Evolutionary conservation across 192 early-diverging fungal genomes (phyloP).

Genomic region (Powellomyces hirtus): DNA sequence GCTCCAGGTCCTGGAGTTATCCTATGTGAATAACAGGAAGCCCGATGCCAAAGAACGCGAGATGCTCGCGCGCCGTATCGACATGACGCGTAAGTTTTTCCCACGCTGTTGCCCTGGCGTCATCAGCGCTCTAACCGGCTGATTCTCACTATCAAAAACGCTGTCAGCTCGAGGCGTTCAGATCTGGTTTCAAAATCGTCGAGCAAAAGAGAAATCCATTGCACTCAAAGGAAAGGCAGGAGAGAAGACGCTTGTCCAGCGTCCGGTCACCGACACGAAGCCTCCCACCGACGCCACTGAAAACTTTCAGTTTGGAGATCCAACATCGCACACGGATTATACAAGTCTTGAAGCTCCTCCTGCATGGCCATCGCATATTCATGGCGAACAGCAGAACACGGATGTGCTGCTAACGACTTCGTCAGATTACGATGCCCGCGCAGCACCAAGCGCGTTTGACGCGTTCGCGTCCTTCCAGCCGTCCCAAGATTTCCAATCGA

Average conservation of each 20-base stretch:
- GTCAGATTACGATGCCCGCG: background rate
- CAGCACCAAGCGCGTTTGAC: background rate
- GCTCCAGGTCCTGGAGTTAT: conserved; percentile 67
- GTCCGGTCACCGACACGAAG: background rate
- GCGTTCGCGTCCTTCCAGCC: no score
- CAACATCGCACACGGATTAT: background rate
- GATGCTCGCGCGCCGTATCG: conserved; percentile 71
- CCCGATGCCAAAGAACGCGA: conserved; percentile 80
- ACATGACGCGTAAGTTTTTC: conserved; percentile 70
- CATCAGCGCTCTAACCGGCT: no score
- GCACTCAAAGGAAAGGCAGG: background rate
- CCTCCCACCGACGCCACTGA: background rate
- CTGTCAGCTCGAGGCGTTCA: conserved; percentile 74
- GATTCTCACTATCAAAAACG: no score
- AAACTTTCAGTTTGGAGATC: background rate
- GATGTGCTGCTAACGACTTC: background rate
- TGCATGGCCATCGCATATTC: no score
- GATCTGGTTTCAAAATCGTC: conserved; percentile 91
- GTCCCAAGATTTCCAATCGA: no score
- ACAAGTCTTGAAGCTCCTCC: no score
- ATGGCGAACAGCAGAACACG: background rate
- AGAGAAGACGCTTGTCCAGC: background rate
- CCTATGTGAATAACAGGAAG: conserved; percentile 76
- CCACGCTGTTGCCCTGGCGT: no score
- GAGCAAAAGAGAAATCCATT: conserved; percentile 73